These are phyloP conservation scores for Cordyceps pruinosa DNA, from an alignment of 2,329 filamentous ascomycete species.

Conservation along the genomic window DNA sequence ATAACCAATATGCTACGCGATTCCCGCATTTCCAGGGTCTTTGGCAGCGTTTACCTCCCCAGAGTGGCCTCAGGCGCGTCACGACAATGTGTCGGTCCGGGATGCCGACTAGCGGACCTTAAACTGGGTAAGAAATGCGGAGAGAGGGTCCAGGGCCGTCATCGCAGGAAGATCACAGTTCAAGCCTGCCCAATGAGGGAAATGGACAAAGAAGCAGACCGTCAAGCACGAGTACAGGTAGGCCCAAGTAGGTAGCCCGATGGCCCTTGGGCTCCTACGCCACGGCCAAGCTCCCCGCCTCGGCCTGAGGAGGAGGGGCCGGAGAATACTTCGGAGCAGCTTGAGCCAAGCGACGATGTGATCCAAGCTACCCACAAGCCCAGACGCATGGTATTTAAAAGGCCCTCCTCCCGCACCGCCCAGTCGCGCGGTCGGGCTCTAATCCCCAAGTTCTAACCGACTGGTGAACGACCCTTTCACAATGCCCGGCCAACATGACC, in stretches of 20 bases:
- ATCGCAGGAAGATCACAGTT: background rate
- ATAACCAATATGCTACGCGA: no score
- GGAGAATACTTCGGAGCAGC: background rate
- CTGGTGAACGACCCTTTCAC: background rate
- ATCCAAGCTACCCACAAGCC: background rate
- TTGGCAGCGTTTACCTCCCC: no score
- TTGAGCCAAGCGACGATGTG: no score
- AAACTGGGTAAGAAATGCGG: constrained; percentile 5
- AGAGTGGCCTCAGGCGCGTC: no score
- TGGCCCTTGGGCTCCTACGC: background rate
- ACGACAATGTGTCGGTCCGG: background rate
- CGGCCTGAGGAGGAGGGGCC: background rate
- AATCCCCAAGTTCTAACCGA: background rate
- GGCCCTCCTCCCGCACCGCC: background rate
- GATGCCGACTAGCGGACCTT: constrained; percentile 1
- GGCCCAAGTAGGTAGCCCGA: background rate
- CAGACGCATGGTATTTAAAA: background rate
- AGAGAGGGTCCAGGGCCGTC: background rate
- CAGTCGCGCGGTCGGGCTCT: background rate
- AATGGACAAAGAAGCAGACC: background rate
- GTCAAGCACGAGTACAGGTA: background rate
- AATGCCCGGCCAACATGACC: constrained; percentile 17
- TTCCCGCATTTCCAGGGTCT: no score
- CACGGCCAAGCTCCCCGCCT: background rate
- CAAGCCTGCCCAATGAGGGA: background rate